Percentiles rank a stretch among this genome's conserved stretches.
Conservation (phyloP, 768 basidiomycete species). For the Pholiota molesta region DNA sequence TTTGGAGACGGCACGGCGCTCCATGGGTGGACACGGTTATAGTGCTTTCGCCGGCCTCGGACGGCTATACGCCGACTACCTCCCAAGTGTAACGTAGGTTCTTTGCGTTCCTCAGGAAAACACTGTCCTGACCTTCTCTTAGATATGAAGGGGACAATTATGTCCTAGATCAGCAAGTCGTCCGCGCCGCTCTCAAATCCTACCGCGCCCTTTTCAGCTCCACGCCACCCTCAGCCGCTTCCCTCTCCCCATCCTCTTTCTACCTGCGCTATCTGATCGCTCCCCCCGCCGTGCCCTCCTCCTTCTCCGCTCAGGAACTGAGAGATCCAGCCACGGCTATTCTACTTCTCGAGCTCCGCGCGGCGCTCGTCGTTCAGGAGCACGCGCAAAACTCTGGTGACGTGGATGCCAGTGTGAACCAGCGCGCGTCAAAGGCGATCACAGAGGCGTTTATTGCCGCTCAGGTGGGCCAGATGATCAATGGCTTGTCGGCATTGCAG, state of each 20-base stretch:
- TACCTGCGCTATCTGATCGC: conserved; percentile 59
- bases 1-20: conserved; percentile 65
- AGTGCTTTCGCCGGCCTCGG: conserved; percentile 72
- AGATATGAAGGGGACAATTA: conserved; percentile 81
- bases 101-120: neutral
- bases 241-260: conserved; percentile 49
- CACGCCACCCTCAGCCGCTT: conserved; percentile 23
- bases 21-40: conserved; percentile 81
- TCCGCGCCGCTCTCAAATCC: conserved; percentile 70
- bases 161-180: conserved; percentile 74
- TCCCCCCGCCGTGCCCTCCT: conserved; percentile 21
- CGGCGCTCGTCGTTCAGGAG: conserved; percentile 58
- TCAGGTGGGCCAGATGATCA: conserved; percentile 53
- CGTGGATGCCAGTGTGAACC: conserved; percentile 58
- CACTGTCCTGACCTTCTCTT: conserved; percentile 2
- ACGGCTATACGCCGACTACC: conserved; percentile 61
- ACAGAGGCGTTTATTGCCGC: conserved; percentile 70
- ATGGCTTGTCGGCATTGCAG: conserved; percentile 26
- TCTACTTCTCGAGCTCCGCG: conserved; percentile 64
- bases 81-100: conserved; percentile 67
- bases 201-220: conserved; percentile 39
- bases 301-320: conserved; percentile 30
- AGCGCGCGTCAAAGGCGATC: conserved; percentile 62
- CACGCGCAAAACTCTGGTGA: conserved; percentile 37
- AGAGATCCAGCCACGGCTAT: conserved; percentile 42